These are phyloP conservation scores for Puccinellia tenuiflora DNA, from an alignment of 176 grass and related monocot genomes.

Conservation along the genomic window DNA sequence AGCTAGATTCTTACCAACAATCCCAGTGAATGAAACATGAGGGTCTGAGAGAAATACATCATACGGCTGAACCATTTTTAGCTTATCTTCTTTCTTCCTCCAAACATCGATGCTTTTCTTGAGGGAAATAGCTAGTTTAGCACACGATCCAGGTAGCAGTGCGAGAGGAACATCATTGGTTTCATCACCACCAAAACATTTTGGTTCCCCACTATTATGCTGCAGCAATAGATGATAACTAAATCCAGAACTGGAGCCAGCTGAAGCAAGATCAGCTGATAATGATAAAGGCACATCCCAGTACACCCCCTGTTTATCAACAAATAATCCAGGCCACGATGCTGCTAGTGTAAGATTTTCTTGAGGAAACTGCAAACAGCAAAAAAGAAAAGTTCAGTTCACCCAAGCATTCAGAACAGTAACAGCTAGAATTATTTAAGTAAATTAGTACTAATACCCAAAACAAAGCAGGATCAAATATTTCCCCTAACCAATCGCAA, in stretches of 20 bases:
- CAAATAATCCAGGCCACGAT: constrained; percentile 82
- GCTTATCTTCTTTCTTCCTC: constrained; percentile 85
- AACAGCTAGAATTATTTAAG: neutral
- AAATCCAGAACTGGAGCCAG: constrained; percentile 67
- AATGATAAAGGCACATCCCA: constrained; percentile 84
- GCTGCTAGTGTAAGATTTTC: constrained; percentile 71
- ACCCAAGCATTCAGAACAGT: constrained; percentile 15
- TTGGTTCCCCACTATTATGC: constrained; percentile 74
- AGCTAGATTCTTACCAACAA: constrained; percentile 45
- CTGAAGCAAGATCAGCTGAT: constrained; percentile 77
- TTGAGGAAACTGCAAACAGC: constrained; percentile 52
- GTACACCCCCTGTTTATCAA: constrained; percentile 70
- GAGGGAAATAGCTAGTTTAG: constrained; percentile 70
- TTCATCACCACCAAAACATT: constrained; percentile 52
- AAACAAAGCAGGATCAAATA: neutral
- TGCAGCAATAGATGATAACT: constrained; percentile 85
- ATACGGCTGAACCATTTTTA: constrained; percentile 91
- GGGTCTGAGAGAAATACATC: constrained; percentile 84
- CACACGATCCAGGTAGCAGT: constrained; percentile 68
- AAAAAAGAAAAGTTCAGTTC: constrained; percentile 25
- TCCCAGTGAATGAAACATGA: constrained; percentile 70
- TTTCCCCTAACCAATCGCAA: neutral
- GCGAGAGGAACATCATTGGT: constrained; percentile 47
- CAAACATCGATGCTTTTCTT: constrained; percentile 70
- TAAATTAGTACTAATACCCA: neutral